Base-by-base conservation (phyloP, 805 yeast species). In the Schizosaccharomyces octosporus region DNA sequence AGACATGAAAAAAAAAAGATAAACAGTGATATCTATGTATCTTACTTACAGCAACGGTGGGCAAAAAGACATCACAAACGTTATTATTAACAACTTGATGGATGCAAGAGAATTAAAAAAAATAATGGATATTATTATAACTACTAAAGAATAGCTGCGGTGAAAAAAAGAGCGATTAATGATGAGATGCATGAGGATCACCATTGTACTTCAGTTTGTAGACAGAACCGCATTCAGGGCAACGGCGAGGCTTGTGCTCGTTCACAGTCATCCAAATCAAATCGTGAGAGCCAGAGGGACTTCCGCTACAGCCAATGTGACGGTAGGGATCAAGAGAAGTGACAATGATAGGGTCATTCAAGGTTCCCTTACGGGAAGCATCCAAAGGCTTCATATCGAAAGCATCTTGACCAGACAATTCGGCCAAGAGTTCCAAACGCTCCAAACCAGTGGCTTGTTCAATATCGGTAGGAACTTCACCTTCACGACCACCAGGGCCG, bases 391-490 rank as follows among this genome's bases (percentile, higher is more conserved):
- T 84, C 70, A 81, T 78, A 78, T 93, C 97, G 71, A 73, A 74
- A 65, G 93, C 79, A 69, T 93, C 97, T 67, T 90, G 80, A 80
- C 98, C 98, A 75, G 89, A 95, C 72, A 86, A 76, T 75, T 87
- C 85, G 77, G 94, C 97, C 70, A 93, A 81, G 68, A 85, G 73
- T 79, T 93, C 98, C 67, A 89, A 79, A 82, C 98, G 88, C 76
- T 86, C 97, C 39, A 90, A 78, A 85, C 98, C 98, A 61, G 98
- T 93, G 69, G 97, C 88, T 78, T 90, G 97, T 70, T 93, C 96
- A 67, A 86, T 72, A 74, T 89, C 95, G 64, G 95, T 82, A 73
- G 97, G 97, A 71, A 93, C 83, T 60, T 83, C 78, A 67, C 90
- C 95, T 67, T 80, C 79, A 67, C 77, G 74, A 66, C 95, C 95